Evolutionary conservation across 495 filamentous ascomycete species (phyloP).

Genomic region (Tuber magnatum): DNA sequence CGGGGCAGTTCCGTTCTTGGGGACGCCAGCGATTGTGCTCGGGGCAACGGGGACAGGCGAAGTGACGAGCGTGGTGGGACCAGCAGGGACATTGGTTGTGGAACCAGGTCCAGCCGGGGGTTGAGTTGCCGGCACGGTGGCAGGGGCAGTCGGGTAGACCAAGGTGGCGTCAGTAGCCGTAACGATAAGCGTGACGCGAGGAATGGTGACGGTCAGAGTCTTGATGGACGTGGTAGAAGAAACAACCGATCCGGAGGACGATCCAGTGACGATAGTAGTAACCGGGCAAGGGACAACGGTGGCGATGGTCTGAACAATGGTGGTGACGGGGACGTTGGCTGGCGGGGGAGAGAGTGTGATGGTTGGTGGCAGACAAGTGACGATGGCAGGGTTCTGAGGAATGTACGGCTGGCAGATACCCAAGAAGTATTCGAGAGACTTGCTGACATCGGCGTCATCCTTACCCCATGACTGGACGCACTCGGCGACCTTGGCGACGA

Average conservation of each 20-base stretch:
- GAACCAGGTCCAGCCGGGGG: neutral
- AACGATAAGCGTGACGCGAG: slow-evolving; percentile 26
- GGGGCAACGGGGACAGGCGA: slow-evolving; percentile 9
- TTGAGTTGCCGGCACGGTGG: neutral
- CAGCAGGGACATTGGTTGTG: slow-evolving; percentile 2
- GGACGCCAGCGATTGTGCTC: neutral
- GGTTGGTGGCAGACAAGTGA: slow-evolving; percentile 60
- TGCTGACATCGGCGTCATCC: slow-evolving; percentile 56
- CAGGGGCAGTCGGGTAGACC: slow-evolving; percentile 25
- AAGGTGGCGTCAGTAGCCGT: slow-evolving; percentile 32
- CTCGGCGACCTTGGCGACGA: slow-evolving; percentile 71
- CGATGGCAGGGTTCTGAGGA: slow-evolving; percentile 71
- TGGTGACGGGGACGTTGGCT: slow-evolving; percentile 49
- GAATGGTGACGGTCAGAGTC: slow-evolving; percentile 25
- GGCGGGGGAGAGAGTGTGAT: slow-evolving; percentile 54
- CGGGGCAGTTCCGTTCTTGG: neutral
- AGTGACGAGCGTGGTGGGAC: slow-evolving; percentile 25
- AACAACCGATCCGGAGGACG: slow-evolving; percentile 51
- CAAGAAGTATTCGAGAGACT: slow-evolving; percentile 75
- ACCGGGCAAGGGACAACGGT: slow-evolving; percentile 46
- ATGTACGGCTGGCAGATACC: slow-evolving; percentile 80
- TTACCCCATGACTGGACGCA: slow-evolving; percentile 73
- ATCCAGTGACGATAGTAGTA: slow-evolving; percentile 56
- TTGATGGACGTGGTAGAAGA: slow-evolving; percentile 41
- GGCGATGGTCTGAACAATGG: slow-evolving; percentile 49